A percentile compares a stretch with the other conserved stretches of the same genome.
Conservation (phyloP, 257 asterid genomes). For the Nicotiana undulata region DNA sequence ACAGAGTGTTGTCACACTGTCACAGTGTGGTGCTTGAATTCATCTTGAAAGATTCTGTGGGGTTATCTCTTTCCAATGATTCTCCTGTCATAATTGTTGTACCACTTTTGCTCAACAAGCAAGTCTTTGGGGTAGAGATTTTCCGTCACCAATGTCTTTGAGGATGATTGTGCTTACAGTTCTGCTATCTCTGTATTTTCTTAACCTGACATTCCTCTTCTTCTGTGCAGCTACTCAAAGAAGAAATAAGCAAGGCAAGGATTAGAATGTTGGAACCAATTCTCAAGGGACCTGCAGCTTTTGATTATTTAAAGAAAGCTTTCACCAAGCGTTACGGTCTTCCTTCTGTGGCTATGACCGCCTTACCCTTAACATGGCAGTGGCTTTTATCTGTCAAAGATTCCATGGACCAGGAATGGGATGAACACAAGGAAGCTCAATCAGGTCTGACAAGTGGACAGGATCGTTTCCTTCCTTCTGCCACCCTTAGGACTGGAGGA, state of each 20-base stretch:
- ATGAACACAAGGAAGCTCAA: constrained; percentile 40
- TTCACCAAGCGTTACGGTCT: constrained; percentile 63
- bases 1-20: not conserved
- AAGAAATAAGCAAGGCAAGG: constrained; percentile 80
- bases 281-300: constrained; percentile 76
- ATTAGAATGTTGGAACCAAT: constrained; percentile 71
- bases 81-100: not conserved
- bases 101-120: not conserved
- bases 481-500: constrained; percentile 82
- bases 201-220: not conserved
- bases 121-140: not conserved
- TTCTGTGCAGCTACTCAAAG: constrained; percentile 57
- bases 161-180: not conserved
- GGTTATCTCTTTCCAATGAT: not conserved
- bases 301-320: constrained; percentile 63
- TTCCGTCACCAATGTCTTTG: not conserved
- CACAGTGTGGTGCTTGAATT: not conserved
- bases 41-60: not conserved
- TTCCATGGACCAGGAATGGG: constrained; percentile 59
- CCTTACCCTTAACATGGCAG: constrained; percentile 54
- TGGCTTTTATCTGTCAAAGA: constrained; percentile 54
- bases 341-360: constrained; percentile 46
- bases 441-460: constrained; percentile 28
- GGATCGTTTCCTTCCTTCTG: constrained; percentile 47
- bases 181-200: not conserved